A percentile compares a stretch with the other conserved stretches of the same genome.
These are phyloP conservation scores for Quercus glauca DNA, from an alignment of 306 rosid genomes.

Conservation along the genomic window DNA sequence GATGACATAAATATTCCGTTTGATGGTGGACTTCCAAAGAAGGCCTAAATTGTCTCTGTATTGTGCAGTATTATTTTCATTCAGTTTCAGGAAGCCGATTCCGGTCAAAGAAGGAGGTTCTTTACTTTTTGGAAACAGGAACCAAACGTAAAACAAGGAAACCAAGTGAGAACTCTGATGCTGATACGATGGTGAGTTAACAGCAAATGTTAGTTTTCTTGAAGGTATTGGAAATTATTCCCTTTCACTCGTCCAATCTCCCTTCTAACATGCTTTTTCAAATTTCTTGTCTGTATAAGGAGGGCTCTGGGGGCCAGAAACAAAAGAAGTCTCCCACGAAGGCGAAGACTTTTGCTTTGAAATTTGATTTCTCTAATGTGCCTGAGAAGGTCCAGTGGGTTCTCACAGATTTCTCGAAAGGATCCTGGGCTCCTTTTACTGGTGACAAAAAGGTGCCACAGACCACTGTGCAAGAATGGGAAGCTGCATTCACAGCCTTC, in stretches of 20 bases:
- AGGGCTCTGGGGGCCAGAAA: slow-evolving; percentile 29
- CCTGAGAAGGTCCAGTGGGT: slow-evolving; percentile 58
- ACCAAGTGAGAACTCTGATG: slow-evolving; percentile 16
- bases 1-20: background rate
- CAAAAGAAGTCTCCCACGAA: slow-evolving; percentile 27
- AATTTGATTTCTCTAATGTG: slow-evolving; percentile 41
- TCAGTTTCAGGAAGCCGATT: slow-evolving; percentile 46
- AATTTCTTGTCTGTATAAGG: slow-evolving; percentile 13
- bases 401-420: slow-evolving; percentile 38
- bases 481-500: slow-evolving; percentile 33
- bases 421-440: slow-evolving; percentile 48
- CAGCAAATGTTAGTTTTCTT: background rate
- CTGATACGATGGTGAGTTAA: slow-evolving; percentile 31
- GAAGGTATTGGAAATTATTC: background rate
- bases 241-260: background rate
- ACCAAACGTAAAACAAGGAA: slow-evolving; percentile 29
- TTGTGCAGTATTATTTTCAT: slow-evolving; percentile 52
- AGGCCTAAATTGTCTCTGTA: slow-evolving; percentile 10
- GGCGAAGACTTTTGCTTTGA: slow-evolving; percentile 19
- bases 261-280: background rate
- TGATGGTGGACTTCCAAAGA: background rate
- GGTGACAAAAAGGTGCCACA: slow-evolving; percentile 33
- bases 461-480: slow-evolving; percentile 40
- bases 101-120: slow-evolving; percentile 59
- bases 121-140: slow-evolving; percentile 53